These are phyloP conservation scores for Geotrichum klebahnii DNA, from an alignment of 1,139 yeast species.

Conservation along the genomic window DNA sequence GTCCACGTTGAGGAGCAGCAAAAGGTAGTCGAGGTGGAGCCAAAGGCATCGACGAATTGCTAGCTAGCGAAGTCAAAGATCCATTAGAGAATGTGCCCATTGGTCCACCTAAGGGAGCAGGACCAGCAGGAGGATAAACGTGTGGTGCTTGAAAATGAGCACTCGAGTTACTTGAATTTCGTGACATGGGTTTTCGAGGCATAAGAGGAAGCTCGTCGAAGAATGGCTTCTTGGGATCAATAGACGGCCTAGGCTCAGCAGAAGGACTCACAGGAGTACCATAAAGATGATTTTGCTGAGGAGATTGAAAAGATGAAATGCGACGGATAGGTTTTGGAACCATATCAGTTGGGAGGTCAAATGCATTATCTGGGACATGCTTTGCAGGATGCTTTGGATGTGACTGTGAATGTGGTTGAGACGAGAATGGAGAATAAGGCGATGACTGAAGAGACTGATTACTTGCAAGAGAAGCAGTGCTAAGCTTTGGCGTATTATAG, in stretches of 20 bases:
- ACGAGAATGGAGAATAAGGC: background rate
- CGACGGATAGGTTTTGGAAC: constrained; percentile 34
- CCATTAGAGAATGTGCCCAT: background rate
- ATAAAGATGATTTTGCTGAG: constrained; percentile 12
- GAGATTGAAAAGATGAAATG: constrained; percentile 4
- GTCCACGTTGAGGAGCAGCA: constrained; percentile 22
- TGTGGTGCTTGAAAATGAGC: constrained; percentile 18
- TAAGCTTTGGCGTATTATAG: background rate
- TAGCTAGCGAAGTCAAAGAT: constrained; percentile 1
- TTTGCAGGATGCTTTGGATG: constrained; percentile 10
- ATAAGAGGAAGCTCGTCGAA: constrained; percentile 52
- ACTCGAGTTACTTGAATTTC: constrained; percentile 22
- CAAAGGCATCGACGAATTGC: background rate
- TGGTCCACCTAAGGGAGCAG: background rate
- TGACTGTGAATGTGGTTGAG: background rate
- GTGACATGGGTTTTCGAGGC: constrained; percentile 27
- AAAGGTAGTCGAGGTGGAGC: constrained; percentile 25
- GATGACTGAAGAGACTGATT: background rate
- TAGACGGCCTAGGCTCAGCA: constrained; percentile 14
- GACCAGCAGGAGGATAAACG: background rate
- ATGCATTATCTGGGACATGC: constrained; percentile 35
- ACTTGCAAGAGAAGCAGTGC: constrained; percentile 1
- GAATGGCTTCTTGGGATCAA: constrained; percentile 41
- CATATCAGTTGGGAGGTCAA: constrained; percentile 70
- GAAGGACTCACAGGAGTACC: constrained; percentile 15